Evolutionary conservation across 2,329 filamentous ascomycete genomes (phyloP).

Genomic region (Ophidiomyces ophidiicola): DNA sequence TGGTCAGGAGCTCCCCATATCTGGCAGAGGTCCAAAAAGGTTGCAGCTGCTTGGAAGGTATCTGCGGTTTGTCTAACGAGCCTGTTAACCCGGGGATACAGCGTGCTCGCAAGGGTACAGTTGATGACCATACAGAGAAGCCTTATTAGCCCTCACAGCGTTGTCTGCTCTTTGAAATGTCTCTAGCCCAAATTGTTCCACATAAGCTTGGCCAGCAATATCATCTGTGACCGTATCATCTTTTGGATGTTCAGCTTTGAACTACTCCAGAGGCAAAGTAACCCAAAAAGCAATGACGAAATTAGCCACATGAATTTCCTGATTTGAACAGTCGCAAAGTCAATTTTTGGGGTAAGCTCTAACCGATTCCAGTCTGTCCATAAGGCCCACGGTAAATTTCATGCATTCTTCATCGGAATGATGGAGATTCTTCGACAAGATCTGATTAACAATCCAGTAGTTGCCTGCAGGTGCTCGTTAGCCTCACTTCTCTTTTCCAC

Average conservation of each 20-base stretch:
- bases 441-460: conserved; percentile 87
- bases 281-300: conserved; percentile 2
- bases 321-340: conserved; percentile 1
- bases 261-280: conserved; percentile 31
- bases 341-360: conserved; percentile 14
- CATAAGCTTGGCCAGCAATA: conserved; percentile 72
- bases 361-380: conserved; percentile 82
- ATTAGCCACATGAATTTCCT: conserved; percentile 2
- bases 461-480: conserved; percentile 46
- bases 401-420: conserved; percentile 64
- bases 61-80: conserved; percentile 67
- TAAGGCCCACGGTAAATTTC: conserved; percentile 66
- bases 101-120: background rate
- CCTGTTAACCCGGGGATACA: background rate
- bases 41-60: conserved; percentile 83
- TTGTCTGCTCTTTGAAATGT: conserved; percentile 76
- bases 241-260: conserved; percentile 57
- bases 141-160: conserved; percentile 68
- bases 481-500: background rate
- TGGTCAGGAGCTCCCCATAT: conserved; percentile 68
- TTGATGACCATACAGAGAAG: conserved; percentile 50
- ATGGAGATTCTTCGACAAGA: conserved; percentile 70
- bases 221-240: conserved; percentile 83
- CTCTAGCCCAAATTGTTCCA: conserved; percentile 86
- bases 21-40: conserved; percentile 76